phyloP scores from a whole-genome alignment of 805 yeast species.

The Suhomyces sp. region DNA sequence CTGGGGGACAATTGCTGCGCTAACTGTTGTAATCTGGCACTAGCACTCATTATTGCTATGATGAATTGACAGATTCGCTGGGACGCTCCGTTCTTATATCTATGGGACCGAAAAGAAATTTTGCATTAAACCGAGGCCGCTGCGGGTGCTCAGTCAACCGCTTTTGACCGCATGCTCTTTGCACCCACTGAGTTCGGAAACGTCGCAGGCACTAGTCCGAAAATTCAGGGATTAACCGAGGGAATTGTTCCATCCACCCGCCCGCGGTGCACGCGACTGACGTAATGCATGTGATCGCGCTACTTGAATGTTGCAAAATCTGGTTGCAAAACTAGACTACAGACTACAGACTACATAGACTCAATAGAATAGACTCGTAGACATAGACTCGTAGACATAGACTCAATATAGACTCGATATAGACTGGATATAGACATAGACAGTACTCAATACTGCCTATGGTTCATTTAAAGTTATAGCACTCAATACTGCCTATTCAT shows the following conservation, averaged over 20 bases:
- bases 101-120: neutral
- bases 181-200: neutral
- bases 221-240: neutral
- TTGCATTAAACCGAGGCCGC: neutral
- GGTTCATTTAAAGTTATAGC: too few relatives aligned
- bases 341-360: neutral
- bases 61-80: neutral
- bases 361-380: too few relatives aligned
- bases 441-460: neutral
- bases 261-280: neutral
- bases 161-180: neutral
- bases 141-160: neutral
- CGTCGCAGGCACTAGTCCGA: neutral
- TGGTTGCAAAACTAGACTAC: neutral
- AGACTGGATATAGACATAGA: neutral
- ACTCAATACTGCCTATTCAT: too few relatives aligned
- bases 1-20: conserved; percentile 25
- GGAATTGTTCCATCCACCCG: neutral
- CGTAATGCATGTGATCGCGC: neutral
- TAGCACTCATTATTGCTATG: conserved; percentile 10
- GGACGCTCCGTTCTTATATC: neutral
- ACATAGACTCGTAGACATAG: too few relatives aligned
- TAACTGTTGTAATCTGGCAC: conserved; percentile 28
- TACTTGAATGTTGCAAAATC: too few relatives aligned
- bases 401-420: too few relatives aligned